These are phyloP conservation scores for Cafeteria roenbergensis DNA, from an alignment of 108 stramenopile species.

Conservation along the genomic window DNA sequence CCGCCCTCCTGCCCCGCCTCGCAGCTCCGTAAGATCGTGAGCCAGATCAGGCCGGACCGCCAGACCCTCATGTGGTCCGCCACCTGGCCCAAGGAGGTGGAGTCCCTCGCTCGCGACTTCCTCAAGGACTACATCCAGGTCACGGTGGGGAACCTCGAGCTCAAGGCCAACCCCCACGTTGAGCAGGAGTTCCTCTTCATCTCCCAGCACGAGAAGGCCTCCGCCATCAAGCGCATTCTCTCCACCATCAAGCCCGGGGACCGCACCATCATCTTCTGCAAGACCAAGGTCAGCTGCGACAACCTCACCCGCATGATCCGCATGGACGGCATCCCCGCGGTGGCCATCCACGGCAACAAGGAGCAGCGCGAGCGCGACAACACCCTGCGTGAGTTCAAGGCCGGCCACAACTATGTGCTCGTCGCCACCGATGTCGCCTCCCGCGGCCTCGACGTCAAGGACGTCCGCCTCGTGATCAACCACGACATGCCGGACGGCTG, in stretches of 20 bases:
- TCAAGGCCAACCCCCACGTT: conserved; percentile 89
- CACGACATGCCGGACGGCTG: conserved; percentile 46
- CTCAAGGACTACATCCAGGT: conserved; percentile 77
- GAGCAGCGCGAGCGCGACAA: conserved; percentile 91
- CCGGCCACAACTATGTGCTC: conserved; percentile 61
- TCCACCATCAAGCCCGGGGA: conserved; percentile 62
- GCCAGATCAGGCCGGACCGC: conserved; percentile 84
- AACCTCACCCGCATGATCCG: conserved; percentile 72
- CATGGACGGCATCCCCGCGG: conserved; percentile 70
- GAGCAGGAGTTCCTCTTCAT: conserved; percentile 69
- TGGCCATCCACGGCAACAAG: conserved; percentile 96
- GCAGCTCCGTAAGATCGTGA: conserved; percentile 85
- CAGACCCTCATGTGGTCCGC: conserved; percentile 98
- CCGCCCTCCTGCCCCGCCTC: not conserved
- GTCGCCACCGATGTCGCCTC: conserved; percentile 99
- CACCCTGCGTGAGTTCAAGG: conserved; percentile 82
- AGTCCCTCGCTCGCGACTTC: conserved; percentile 80
- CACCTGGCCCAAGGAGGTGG: conserved; percentile 94
- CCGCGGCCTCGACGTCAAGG: conserved; percentile 85
- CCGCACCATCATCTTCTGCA: conserved; percentile 84
- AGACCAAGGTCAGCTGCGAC: conserved; percentile 93
- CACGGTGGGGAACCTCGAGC: conserved; percentile 90
- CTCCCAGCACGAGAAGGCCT: conserved; percentile 19
- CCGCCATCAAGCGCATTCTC: conserved; percentile 38
- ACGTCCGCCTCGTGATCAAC: conserved; percentile 57